Evolutionary conservation across 768 basidiomycete species (phyloP), one percentile per base, ranked within the genome.

Genomic region (Sutorius australiensis): DNA sequence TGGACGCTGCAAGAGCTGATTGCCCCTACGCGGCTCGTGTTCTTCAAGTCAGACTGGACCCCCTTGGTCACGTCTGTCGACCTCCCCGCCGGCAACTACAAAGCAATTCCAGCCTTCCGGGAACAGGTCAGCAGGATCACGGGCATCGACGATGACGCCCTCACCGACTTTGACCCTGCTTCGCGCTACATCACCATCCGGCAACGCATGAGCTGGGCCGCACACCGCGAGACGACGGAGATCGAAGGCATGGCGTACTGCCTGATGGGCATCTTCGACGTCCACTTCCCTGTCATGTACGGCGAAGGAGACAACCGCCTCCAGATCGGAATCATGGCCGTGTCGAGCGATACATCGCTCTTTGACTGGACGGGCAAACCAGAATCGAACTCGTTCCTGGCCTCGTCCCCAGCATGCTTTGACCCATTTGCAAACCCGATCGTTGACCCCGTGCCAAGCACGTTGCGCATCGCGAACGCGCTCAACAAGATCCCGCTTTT

Each of bases 1-100:
- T 66, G n/a, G n/a, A n/a, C n/a, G n/a, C n/a, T n/a, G 50, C 47
- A 67, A 33, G 63, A 69, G 33, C 55, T 69, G 30, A 63, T 68
- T 10, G 67, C 67, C 12, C 67, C 67, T 0, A 16, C 27, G 19
- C 40, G 46, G 13, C 50, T 68, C 30, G 36, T 57, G 33, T 68
- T 69, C 38, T 68, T 55, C 56, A 43, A 46, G 33, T 44, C 47
- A 6, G 56, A 68, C 43, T 68, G 68, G 67, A 46, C 56, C 2
- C 24, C 46, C 13, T 51, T 61, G 44, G 24, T 40, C 44, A 56
- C 55, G 31, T 57, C 55, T 27, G 33, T 39, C 14, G 61, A 57
- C 28, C 51, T 56, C 31, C 57, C 61, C 19, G 12, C 43, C 6
- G 55, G 50, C 58, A 60, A 62, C 39, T 55, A 65, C 55, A 64